Percentiles rank a stretch among this genome's conserved stretches.
phyloP scores from a whole-genome alignment of 768 basidiomycete genomes.

The Agrocybe chaxingu region DNA sequence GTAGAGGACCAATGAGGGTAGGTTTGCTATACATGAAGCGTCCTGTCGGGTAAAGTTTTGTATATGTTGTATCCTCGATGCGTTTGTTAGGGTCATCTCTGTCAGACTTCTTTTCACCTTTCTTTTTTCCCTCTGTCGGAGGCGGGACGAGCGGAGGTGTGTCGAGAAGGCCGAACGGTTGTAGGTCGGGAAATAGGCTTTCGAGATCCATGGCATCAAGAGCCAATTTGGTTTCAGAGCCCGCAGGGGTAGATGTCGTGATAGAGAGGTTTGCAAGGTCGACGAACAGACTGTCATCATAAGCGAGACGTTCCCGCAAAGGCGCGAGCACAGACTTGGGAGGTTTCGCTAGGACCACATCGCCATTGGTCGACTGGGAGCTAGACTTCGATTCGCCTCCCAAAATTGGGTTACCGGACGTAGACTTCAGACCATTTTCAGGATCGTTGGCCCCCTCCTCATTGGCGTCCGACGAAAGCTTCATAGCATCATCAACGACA shows the following conservation, averaged over 20 bases:
- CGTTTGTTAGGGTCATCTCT: conserved; percentile 75
- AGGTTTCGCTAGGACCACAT: conserved; percentile 35
- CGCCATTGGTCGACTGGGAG: conserved; percentile 35
- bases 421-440: conserved; percentile 44
- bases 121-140: conserved; percentile 38
- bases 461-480: not conserved
- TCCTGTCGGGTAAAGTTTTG: conserved; percentile 72
- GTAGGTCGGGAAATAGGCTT: conserved; percentile 84
- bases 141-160: conserved; percentile 29
- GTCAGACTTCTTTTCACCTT: conserved; percentile 56
- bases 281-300: conserved; percentile 52
- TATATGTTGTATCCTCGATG: conserved; percentile 73
- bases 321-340: conserved; percentile 47
- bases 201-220: conserved; percentile 39
- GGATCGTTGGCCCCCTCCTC: conserved; percentile 9
- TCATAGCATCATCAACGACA: not conserved
- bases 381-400: conserved; percentile 33
- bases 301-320: conserved; percentile 59
- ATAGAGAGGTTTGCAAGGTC: conserved; percentile 38
- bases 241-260: conserved; percentile 12
- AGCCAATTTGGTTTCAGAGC: conserved; percentile 13
- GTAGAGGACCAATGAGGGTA: conserved; percentile 78
- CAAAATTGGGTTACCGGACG: conserved; percentile 55
- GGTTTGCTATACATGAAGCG: conserved; percentile 81
- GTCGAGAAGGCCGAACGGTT: conserved; percentile 55